A percentile compares a stretch with the other conserved stretches of the same genome.
Evolutionary conservation across 2,329 filamentous ascomycete genomes (phyloP).

Genomic region (Alternaria gaisen): DNA sequence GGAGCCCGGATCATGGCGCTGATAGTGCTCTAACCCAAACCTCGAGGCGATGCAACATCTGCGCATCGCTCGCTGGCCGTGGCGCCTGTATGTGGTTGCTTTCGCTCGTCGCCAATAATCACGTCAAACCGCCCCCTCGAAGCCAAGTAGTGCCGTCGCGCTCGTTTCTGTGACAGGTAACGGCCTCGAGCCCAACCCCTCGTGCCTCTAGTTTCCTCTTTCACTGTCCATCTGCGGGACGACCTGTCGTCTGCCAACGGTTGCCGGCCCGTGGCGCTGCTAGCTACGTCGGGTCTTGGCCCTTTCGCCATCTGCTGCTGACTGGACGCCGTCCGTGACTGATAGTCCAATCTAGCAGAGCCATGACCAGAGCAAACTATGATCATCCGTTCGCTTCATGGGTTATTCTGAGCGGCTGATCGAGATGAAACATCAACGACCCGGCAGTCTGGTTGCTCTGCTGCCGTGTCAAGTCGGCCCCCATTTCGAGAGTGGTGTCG

Average conservation of each 20-base stretch:
- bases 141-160: conserved; percentile 27
- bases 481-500: conserved; percentile 47
- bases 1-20: conserved; percentile 45
- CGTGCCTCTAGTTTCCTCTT: conserved; percentile 23
- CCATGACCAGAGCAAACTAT: conserved; percentile 41
- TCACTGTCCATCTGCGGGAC: conserved; percentile 31
- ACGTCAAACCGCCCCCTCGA: conserved; percentile 21
- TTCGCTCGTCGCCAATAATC: conserved; percentile 19
- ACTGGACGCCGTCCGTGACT: conserved; percentile 38
- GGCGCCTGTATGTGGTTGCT: conserved; percentile 29
- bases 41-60: conserved; percentile 39
- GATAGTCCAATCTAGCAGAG: conserved; percentile 34
- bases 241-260: conserved; percentile 40
- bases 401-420: conserved; percentile 48
- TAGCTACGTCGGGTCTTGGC: conserved; percentile 36
- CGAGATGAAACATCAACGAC: conserved; percentile 52
- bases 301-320: conserved; percentile 32
- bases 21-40: conserved; percentile 32
- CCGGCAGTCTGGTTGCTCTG: conserved; percentile 41
- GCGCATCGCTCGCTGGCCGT: conserved; percentile 31
- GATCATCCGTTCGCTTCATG: conserved; percentile 50
- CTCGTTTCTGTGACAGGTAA: conserved; percentile 48
- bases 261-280: conserved; percentile 46
- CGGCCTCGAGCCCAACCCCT: conserved; percentile 34
- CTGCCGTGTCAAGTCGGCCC: conserved; percentile 50